Conservation (phyloP, 2,329 filamentous ascomycete genomes). For the Sclerotiophoma versabilis region DNA sequence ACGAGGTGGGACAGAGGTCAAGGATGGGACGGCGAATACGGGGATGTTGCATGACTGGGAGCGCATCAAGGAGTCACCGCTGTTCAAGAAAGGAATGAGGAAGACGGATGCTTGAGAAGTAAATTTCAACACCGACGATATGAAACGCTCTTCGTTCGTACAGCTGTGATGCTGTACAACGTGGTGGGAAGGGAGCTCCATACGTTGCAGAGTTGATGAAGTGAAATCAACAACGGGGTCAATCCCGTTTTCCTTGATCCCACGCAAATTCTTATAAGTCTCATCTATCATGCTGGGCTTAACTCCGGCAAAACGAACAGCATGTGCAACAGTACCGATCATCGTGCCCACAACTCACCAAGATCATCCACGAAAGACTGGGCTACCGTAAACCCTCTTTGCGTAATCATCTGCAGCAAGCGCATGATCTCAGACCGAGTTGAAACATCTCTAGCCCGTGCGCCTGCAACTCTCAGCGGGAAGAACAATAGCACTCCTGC, state of each 20-base stretch:
- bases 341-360: background rate
- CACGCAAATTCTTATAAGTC: too few relatives aligned
- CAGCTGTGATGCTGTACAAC: too few relatives aligned
- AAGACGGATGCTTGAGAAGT: conserved; percentile 22
- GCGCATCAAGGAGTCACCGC: conserved; percentile 41
- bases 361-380: background rate
- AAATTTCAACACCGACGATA: too few relatives aligned
- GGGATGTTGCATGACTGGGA: conserved; percentile 48
- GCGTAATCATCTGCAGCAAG: background rate
- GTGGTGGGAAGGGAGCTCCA: too few relatives aligned
- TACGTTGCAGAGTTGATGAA: too few relatives aligned
- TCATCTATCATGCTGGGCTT: too few relatives aligned
- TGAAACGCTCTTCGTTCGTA: too few relatives aligned
- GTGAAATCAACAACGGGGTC: too few relatives aligned
- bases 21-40: conserved; percentile 44
- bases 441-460: conserved; percentile 18
- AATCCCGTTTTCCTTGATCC: too few relatives aligned
- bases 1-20: conserved; percentile 43
- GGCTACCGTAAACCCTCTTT: background rate
- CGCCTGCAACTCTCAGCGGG: conserved; percentile 38
- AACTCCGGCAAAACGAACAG: too few relatives aligned
- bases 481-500: conserved; percentile 36
- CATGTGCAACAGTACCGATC: too few relatives aligned
- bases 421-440: background rate
- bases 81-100: conserved; percentile 44